These are phyloP conservation scores for Zymoseptoria brevis DNA, from an alignment of 2,329 filamentous ascomycete species.

Conservation along the genomic window DNA sequence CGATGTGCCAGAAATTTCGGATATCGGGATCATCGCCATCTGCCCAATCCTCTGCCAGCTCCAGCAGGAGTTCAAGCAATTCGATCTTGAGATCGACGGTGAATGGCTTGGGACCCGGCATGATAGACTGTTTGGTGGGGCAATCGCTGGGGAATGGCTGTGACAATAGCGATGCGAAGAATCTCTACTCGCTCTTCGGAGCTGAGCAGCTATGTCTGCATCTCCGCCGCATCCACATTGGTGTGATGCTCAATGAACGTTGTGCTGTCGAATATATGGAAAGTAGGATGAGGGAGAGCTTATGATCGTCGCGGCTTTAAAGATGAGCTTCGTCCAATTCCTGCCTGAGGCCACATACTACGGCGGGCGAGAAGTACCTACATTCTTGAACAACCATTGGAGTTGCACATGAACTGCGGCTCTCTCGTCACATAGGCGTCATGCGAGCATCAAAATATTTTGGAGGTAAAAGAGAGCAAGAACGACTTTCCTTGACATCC, in stretches of 20 bases:
- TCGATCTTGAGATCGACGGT: slow-evolving; percentile 10
- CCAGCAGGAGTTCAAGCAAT: slow-evolving; percentile 9
- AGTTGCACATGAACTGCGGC: background rate
- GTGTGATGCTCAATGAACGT: background rate
- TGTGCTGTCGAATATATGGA: background rate
- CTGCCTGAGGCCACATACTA: background rate
- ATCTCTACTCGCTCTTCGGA: background rate
- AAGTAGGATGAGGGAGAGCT: background rate
- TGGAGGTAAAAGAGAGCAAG: background rate
- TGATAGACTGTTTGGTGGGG: background rate
- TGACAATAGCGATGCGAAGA: background rate
- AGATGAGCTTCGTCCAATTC: background rate
- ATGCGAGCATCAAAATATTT: background rate
- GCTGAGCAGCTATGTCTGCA: background rate
- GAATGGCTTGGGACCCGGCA: slow-evolving; percentile 6
- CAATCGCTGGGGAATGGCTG: background rate
- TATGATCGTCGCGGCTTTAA: background rate
- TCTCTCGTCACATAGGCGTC: background rate
- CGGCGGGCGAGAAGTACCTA: background rate
- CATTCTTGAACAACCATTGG: background rate
- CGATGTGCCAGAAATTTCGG: slow-evolving; percentile 9
- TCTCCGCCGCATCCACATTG: background rate
- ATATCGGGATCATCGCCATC: slow-evolving; percentile 8
- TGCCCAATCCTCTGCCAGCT: slow-evolving; percentile 2
- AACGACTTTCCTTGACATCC: background rate